Percentiles rank a stretch among this genome's conserved stretches.
Conservation (phyloP, 2,329 filamentous ascomycete species). For the Coniochaeta sp. region DNA sequence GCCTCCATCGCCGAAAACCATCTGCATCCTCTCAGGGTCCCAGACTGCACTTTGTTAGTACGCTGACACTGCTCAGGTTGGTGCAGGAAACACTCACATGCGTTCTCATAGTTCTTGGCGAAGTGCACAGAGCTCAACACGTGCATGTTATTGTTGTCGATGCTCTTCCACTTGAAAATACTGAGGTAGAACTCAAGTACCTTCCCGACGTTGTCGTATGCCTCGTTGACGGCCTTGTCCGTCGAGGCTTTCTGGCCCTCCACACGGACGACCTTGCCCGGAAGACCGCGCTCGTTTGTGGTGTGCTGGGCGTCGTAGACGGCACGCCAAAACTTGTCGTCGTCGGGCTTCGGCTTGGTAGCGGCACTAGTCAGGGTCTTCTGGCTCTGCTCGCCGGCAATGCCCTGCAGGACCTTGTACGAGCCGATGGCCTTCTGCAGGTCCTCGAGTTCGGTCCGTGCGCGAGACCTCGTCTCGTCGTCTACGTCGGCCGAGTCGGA, state of each 20-base stretch:
- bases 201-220: constrained; percentile 41
- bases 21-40: constrained; percentile 39
- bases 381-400: constrained; percentile 7
- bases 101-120: constrained; percentile 41
- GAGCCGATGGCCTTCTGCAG: constrained; percentile 23
- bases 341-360: constrained; percentile 11
- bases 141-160: constrained; percentile 43
- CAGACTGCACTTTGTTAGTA: constrained; percentile 24
- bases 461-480: constrained; percentile 27
- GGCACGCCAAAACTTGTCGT: constrained; percentile 26
- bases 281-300: constrained; percentile 28
- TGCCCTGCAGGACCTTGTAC: constrained; percentile 19
- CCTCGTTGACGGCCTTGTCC: constrained; percentile 39
- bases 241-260: constrained; percentile 32
- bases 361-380: neutral
- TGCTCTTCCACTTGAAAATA: constrained; percentile 41
- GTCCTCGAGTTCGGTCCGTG: constrained; percentile 31
- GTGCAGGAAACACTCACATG: constrained; percentile 18
- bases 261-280: constrained; percentile 32
- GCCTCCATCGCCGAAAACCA: constrained; percentile 51
- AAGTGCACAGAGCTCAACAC: constrained; percentile 48
- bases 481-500: constrained; percentile 29
- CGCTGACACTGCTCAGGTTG: neutral
- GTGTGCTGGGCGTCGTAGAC: constrained; percentile 36
- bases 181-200: constrained; percentile 44